Conservation (phyloP, 768 basidiomycete species). For the Tephrocybe sp. region DNA sequence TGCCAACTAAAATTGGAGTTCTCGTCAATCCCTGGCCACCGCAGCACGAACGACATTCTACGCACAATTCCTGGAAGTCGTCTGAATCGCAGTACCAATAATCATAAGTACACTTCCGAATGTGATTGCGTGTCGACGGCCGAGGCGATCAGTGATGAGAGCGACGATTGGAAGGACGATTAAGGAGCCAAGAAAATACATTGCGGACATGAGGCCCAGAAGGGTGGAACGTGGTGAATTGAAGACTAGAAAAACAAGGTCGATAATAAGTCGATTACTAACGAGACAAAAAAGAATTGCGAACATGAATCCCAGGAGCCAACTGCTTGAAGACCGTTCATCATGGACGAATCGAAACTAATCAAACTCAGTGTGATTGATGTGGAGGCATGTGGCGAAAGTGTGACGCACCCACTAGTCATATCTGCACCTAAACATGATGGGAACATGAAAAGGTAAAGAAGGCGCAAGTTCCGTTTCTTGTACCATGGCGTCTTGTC, state of each 20-base stretch:
- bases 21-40: not conserved
- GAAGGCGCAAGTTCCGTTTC: slow-evolving; percentile 55
- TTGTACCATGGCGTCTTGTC: slow-evolving; percentile 62
- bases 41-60: not conserved
- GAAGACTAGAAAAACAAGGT: slow-evolving; percentile 43
- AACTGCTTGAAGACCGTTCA: slow-evolving; percentile 63
- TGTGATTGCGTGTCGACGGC: slow-evolving; percentile 49
- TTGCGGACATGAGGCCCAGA: slow-evolving; percentile 56
- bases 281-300: slow-evolving; percentile 13
- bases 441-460: slow-evolving; percentile 60
- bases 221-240: slow-evolving; percentile 51
- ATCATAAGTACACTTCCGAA: slow-evolving; percentile 52
- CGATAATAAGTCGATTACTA: too few relatives aligned
- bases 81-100: slow-evolving; percentile 45
- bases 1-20: slow-evolving; percentile 39
- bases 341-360: slow-evolving; percentile 62
- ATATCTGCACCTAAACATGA: slow-evolving; percentile 64
- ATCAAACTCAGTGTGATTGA: not conserved
- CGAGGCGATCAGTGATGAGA: slow-evolving; percentile 47
- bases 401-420: slow-evolving; percentile 50
- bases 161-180: slow-evolving; percentile 54
- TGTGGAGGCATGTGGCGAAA: not conserved
- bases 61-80: slow-evolving; percentile 50
- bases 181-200: slow-evolving; percentile 64
- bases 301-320: slow-evolving; percentile 55